These are phyloP conservation scores for Aspergillus novoparasiticus DNA, from an alignment of 2,329 filamentous ascomycete genomes.

Conservation along the genomic window DNA sequence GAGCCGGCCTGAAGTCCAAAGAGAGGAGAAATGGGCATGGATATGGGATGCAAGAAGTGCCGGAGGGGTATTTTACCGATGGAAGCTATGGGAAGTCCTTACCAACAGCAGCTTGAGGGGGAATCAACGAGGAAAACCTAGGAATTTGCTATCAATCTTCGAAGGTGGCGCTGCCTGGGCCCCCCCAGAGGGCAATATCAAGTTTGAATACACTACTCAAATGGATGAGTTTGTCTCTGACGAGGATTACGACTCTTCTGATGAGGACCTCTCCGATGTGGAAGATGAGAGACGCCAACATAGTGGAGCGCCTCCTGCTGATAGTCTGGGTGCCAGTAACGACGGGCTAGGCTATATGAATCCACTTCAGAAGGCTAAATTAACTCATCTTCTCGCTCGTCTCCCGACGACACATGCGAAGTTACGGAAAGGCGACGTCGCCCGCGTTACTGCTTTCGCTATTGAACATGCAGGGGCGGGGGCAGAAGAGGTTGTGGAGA, in stretches of 20 bases:
- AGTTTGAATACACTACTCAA: slow-evolving; percentile 76
- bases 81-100: slow-evolving; percentile 85
- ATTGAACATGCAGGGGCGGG: slow-evolving; percentile 83
- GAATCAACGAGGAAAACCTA: slow-evolving; percentile 46
- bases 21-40: slow-evolving; percentile 90
- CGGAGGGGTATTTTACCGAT: slow-evolving; percentile 88
- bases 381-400: slow-evolving; percentile 80
- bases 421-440: slow-evolving; percentile 82
- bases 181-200: slow-evolving; percentile 69
- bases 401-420: slow-evolving; percentile 75
- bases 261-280: slow-evolving; percentile 69
- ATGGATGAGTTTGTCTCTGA: slow-evolving; percentile 82
- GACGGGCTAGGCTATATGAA: slow-evolving; percentile 70
- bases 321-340: slow-evolving; percentile 38
- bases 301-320: slow-evolving; percentile 43
- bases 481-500: slow-evolving; percentile 86
- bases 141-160: slow-evolving; percentile 64
- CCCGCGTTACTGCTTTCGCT: slow-evolving; percentile 82
- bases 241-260: slow-evolving; percentile 81
- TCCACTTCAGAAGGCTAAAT: slow-evolving; percentile 79
- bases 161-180: slow-evolving; percentile 79
- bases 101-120: slow-evolving; percentile 59
- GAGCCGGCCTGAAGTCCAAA: slow-evolving; percentile 79
- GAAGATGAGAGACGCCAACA: slow-evolving; percentile 49
- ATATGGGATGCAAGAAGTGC: slow-evolving; percentile 81